Conservation (phyloP, 495 filamentous ascomycete genomes). For the Neurospora intermedia region DNA sequence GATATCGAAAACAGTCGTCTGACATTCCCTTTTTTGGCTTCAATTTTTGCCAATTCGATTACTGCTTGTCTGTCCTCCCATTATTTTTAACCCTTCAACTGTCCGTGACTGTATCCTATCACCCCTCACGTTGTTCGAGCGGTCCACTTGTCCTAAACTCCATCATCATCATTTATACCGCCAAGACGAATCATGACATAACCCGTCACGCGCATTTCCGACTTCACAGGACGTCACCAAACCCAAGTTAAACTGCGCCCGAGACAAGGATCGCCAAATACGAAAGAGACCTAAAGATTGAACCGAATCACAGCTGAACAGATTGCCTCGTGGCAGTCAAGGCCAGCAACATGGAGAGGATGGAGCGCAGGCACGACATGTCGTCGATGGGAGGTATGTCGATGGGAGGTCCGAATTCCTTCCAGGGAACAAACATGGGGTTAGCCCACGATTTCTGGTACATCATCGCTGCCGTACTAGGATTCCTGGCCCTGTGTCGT, state of each 20-base stretch:
- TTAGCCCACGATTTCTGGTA: conserved; percentile 42
- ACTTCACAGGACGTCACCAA: neutral
- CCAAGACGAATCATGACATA: neutral
- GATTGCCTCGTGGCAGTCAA: neutral
- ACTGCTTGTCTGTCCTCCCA: neutral
- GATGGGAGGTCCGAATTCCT: conserved; percentile 13
- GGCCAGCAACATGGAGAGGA: neutral
- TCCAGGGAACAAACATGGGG: conserved; percentile 27
- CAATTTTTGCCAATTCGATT: neutral
- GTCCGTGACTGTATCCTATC: neutral
- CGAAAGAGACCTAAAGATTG: too few relatives aligned
- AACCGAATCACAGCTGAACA: neutral
- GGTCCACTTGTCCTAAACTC: neutral
- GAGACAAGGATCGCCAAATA: neutral
- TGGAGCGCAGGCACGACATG: too few relatives aligned
- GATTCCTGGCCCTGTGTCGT: conserved; percentile 24
- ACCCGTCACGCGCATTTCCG: neutral
- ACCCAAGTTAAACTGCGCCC: neutral
- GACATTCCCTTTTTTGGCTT: neutral
- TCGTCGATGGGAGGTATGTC: neutral
- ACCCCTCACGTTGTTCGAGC: neutral
- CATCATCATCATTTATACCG: neutral
- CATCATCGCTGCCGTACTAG: conserved; percentile 33
- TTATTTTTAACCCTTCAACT: neutral
- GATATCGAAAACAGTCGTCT: neutral